A percentile compares a stretch with the other conserved stretches of the same genome.
Conservation (phyloP, 225 moss, liverwort and hornwort genomes). For the Thuidium tamariscinum region DNA sequence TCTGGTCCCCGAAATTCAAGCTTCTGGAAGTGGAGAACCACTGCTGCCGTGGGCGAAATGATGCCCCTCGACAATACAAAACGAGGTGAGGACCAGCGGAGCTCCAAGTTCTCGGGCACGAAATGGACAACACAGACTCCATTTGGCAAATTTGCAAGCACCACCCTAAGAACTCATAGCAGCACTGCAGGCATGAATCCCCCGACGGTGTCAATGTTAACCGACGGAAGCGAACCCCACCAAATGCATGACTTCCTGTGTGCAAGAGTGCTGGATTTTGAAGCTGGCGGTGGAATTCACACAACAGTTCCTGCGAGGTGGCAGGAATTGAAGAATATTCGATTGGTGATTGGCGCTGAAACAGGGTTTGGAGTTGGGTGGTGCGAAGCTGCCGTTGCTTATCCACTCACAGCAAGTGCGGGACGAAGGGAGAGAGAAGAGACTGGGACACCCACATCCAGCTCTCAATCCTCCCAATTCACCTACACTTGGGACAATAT, state of each 20-base stretch:
- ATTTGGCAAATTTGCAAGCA: background rate
- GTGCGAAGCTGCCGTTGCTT: constrained; percentile 22
- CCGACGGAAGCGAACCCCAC: background rate
- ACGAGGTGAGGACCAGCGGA: background rate
- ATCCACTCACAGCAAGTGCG: constrained; percentile 16
- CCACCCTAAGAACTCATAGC: background rate
- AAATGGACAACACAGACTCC: constrained; percentile 29
- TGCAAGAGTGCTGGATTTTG: background rate
- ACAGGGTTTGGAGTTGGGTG: constrained; percentile 9
- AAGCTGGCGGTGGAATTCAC: background rate
- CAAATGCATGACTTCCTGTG: background rate
- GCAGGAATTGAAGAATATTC: background rate
- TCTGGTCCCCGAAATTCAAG: background rate
- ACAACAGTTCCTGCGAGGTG: background rate
- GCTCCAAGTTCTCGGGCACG: background rate
- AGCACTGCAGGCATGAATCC: background rate
- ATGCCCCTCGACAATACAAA: background rate
- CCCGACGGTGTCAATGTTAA: background rate
- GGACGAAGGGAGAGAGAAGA: background rate
- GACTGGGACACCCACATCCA: background rate
- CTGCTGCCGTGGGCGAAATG: background rate
- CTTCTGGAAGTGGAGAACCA: background rate
- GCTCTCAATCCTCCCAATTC: background rate
- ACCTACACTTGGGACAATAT: no score
- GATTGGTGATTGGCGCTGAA: background rate